Base-by-base conservation (phyloP, 352 stramenopile species). In the Phytophthora melonis region DNA sequence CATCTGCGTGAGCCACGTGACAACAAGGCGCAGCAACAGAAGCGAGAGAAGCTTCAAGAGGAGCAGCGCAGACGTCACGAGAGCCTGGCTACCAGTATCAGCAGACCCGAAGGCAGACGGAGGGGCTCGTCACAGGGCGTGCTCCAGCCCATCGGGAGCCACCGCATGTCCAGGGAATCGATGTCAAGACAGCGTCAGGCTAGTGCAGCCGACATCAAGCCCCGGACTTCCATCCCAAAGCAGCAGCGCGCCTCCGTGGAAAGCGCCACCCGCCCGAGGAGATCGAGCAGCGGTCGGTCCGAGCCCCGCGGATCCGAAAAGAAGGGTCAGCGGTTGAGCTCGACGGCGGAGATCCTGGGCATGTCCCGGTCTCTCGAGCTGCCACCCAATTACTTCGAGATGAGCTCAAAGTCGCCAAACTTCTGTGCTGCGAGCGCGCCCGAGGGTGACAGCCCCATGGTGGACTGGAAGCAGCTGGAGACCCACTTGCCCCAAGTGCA, bases 311-410 rank as follows among this genome's bases (percentile, higher is more conserved):
- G 50, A 50, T 68, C 53, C 41, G 58, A 79, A 62, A 70, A 77
- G 52, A 74, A 76, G 58, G 50, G 18, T 36, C 49, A 59, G 19
- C 68, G 72, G 2, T 55, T 72, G 43, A 78, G 39, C 14, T 72
- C 74, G 19, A 77, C 74, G n/a, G 69, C 74, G 13, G 69, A 77
- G 13, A 80, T 77, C 60, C 60, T 77, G 18, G 74, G 70, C 1
- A 72, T 78, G 60, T 75, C 64, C 18, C 61, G 61, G 36, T 60
- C 56, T 9, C 49, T 77, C 13, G 56, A 77, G 23, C 23, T 78
- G 50, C 74, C 74, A 3, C 45, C 49, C 13, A 66, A 75, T 56
- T 80, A 75, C 57, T 80, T 80, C 36, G 69, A 64, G 9, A 72
- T 69, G 74, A 78, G 59, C 39, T 63, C 64, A 13, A 47, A 43